phyloP scores from a whole-genome alignment of 495 filamentous ascomycete species.

The Neurospora terricola region DNA sequence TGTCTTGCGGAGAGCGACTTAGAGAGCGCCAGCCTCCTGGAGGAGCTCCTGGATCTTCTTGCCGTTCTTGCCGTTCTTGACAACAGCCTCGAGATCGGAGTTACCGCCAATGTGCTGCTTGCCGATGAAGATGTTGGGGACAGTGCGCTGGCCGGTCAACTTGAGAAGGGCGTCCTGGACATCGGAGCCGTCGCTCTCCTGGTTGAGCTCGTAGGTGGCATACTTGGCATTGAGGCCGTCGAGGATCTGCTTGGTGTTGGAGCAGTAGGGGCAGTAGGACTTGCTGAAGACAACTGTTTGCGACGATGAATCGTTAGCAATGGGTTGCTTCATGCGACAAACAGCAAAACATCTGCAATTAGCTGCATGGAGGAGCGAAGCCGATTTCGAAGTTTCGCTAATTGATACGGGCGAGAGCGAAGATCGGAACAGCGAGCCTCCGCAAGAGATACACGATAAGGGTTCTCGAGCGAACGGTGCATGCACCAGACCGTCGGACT shows the following conservation, averaged over 20 bases:
- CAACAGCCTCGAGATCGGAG: conserved; percentile 69
- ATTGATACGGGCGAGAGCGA: neutral
- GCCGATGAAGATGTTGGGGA: conserved; percentile 91
- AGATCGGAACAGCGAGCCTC: neutral
- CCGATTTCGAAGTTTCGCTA: neutral
- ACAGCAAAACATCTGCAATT: neutral
- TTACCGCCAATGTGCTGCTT: conserved; percentile 92
- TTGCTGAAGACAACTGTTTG: conserved; percentile 82
- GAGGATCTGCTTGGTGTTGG: conserved; percentile 64
- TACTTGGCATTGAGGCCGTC: conserved; percentile 60
- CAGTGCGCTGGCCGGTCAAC: conserved; percentile 72
- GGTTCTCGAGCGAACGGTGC: neutral
- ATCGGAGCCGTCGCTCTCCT: conserved; percentile 68
- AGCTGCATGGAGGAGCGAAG: neutral
- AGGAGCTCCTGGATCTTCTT: conserved; percentile 32
- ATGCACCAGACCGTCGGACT: neutral
- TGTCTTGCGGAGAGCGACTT: conserved; percentile 1
- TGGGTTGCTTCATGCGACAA: neutral
- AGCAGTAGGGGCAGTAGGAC: conserved; percentile 94
- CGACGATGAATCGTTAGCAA: neutral
- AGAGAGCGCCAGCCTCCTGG: conserved; percentile 27
- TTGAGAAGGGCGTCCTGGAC: conserved; percentile 78
- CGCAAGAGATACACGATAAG: neutral
- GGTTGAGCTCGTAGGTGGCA: conserved; percentile 71
- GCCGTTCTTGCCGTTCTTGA: conserved; percentile 24